Evolutionary conservation across 164 flowering plant species (phyloP), one percentile per base, ranked within the genome.

Genomic region (Buxus sempervirens): DNA sequence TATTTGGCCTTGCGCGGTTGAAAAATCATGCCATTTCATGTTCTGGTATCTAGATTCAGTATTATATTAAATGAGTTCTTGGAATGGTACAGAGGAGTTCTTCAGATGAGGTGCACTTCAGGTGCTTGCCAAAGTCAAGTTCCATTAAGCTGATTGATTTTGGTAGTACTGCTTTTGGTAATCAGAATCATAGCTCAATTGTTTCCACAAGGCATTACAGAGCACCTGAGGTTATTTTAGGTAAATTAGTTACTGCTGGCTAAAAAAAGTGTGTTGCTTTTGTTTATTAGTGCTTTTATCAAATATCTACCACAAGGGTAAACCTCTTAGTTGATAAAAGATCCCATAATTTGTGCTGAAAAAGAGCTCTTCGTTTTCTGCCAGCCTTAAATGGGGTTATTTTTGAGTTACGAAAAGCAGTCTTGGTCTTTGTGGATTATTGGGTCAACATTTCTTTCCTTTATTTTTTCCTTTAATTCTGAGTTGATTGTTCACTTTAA

Each of bases 61-160:
- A 66, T 58, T 15, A 62, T 70, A 16, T 69, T 76, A 70, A 76
- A 73, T 68, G 45, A 65, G 68, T 80, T 68, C 63, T 78, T 86
- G 76, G 58, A 68, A 68, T 84, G 86, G 70, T 82, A 72, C 89
- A 87, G 95, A 87, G 86, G 71, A 66, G 64, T 65, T 81, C 88
- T 65, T 75, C 82, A 73, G 91, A 73, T 68, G 89, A 78, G 68
- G 77, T 56, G 38, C 76, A 75, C 65, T 82, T 79, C 77, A 83
- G 86, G 81, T 85, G 83, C 86, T 83, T 91, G 81, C 96, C 97
- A 72, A 91, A 91, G 86, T 94, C 97, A 69, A 91, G 95, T 80
- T 86, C 88, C 76, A 94, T 94, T 80, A 94, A 91, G 89, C 81
- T 94, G 83, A 91, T 94, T 83, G 98, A 91, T 84, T 94, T 94